phyloP scores from a whole-genome alignment of 1,284 basidiomycete genomes.

The Malassezia equina region DNA sequence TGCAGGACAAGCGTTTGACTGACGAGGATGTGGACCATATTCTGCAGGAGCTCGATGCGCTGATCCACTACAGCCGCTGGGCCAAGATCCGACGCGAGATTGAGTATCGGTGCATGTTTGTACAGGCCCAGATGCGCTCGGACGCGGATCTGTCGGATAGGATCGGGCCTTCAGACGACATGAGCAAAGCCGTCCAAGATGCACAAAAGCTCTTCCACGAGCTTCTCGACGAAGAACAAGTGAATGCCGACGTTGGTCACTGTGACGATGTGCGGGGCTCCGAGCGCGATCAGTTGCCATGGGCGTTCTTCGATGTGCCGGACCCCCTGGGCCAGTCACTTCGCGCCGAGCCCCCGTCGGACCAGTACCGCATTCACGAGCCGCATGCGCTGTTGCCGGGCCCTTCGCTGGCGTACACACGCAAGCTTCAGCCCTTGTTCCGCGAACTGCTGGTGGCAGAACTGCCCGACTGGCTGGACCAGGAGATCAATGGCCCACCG shows the following conservation, averaged over 20 bases:
- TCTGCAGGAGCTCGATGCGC: constrained; percentile 29
- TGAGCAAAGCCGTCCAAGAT: constrained; percentile 19
- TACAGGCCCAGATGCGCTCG: constrained; percentile 32
- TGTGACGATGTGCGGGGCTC: constrained; percentile 35
- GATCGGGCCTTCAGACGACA: too few species aligned
- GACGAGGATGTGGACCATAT: constrained; percentile 35
- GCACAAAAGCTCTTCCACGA: constrained; percentile 29
- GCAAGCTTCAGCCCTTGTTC: constrained; percentile 33
- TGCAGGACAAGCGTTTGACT: constrained; percentile 37
- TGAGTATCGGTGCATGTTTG: constrained; percentile 36
- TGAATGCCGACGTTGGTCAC: constrained; percentile 28
- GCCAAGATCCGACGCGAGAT: constrained; percentile 45
- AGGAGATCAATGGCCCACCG: constrained; percentile 17
- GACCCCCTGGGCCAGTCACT: constrained; percentile 32
- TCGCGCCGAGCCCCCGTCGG: constrained; percentile 6
- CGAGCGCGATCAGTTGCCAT: constrained; percentile 34
- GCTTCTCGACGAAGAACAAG: constrained; percentile 29
- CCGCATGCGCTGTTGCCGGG: constrained; percentile 18
- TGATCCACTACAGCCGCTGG: constrained; percentile 36
- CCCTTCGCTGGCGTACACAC: constrained; percentile 27
- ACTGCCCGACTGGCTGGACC: constrained; percentile 36
- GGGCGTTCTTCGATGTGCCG: constrained; percentile 34
- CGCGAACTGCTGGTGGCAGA: constrained; percentile 30
- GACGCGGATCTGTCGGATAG: not conserved
- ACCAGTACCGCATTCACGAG: constrained; percentile 19